Evolutionary conservation across 257 asterid species (phyloP).

Genomic region (Jaltomata sinuosa): DNA sequence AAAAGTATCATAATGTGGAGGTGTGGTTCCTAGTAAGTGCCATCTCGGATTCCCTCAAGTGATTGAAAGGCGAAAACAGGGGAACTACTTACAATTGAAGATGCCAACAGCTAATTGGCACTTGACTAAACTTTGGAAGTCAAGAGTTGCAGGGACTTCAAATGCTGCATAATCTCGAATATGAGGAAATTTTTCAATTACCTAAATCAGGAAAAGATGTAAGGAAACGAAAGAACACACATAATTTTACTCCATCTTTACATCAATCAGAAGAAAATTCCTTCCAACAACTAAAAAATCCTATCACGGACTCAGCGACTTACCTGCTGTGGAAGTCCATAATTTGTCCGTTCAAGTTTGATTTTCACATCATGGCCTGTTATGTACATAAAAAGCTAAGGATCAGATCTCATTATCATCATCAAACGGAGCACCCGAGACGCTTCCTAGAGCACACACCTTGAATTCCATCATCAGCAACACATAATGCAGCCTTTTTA

Average conservation of each 20-base stretch:
- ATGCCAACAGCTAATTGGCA: constrained; percentile 73
- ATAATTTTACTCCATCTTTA: neutral
- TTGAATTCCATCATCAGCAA: constrained; percentile 42
- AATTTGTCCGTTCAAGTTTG: constrained; percentile 37
- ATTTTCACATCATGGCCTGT: constrained; percentile 66
- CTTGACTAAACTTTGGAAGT: constrained; percentile 45
- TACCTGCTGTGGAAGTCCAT: constrained; percentile 59
- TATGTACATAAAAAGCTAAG: neutral
- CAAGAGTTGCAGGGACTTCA: constrained; percentile 42
- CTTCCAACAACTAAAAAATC: neutral
- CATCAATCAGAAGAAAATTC: neutral
- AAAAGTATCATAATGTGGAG: neutral
- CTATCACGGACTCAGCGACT: constrained; percentile 3
- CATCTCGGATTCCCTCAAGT: neutral
- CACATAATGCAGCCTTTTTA: constrained; percentile 48
- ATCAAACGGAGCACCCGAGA: neutral
- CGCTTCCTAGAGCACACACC: constrained; percentile 29
- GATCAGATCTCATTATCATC: neutral
- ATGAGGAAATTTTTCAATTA: constrained; percentile 72
- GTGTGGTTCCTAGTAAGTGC: neutral
- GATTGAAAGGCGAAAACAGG: neutral
- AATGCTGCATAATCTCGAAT: constrained; percentile 47
- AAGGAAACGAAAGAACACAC: neutral
- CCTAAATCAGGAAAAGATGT: constrained; percentile 33
- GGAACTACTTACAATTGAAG: constrained; percentile 45